A percentile compares a stretch with the other conserved stretches of the same genome.
Evolutionary conservation across 768 basidiomycete species (phyloP).

Genomic region (Hirschioporus abietinus): DNA sequence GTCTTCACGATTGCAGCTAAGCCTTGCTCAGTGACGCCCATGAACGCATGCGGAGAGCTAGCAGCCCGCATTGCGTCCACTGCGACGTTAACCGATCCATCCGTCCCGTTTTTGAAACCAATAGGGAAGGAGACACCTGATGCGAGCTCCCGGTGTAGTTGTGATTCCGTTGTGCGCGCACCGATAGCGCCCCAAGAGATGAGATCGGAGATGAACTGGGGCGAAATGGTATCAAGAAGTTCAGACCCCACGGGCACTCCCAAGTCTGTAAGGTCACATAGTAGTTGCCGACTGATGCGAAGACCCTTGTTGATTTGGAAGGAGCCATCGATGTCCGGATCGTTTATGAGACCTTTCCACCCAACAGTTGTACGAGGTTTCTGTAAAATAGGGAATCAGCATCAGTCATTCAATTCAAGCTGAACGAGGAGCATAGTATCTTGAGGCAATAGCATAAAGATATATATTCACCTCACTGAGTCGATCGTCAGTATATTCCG

Average conservation of each 20-base stretch:
- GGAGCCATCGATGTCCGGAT: constrained; percentile 91
- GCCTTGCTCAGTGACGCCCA: constrained; percentile 85
- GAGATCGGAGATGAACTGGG: constrained; percentile 80
- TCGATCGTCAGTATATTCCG: not conserved
- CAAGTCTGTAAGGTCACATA: constrained; percentile 83
- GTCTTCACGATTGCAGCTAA: constrained; percentile 96
- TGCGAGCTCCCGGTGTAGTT: constrained; percentile 94
- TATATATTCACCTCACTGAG: constrained; percentile 4
- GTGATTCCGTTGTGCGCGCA: constrained; percentile 94
- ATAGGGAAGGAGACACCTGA: constrained; percentile 97
- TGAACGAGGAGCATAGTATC: too few relatives aligned
- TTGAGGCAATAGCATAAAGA: too few relatives aligned
- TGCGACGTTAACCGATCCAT: constrained; percentile 86
- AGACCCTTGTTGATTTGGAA: constrained; percentile 98
- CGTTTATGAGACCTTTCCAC: constrained; percentile 95
- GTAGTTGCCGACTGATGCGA: constrained; percentile 78
- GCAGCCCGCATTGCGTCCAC: constrained; percentile 96
- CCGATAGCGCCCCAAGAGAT: constrained; percentile 96
- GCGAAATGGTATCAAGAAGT: constrained; percentile 79
- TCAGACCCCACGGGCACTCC: constrained; percentile 95
- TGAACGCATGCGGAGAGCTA: constrained; percentile 91
- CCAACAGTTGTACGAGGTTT: constrained; percentile 98
- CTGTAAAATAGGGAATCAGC: constrained; percentile 31
- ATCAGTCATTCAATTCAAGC: constrained; percentile 1
- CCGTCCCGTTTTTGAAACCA: constrained; percentile 99